Evolutionary conservation across 495 filamentous ascomycete species (phyloP).

Genomic region (Jackrogersella multiformis): DNA sequence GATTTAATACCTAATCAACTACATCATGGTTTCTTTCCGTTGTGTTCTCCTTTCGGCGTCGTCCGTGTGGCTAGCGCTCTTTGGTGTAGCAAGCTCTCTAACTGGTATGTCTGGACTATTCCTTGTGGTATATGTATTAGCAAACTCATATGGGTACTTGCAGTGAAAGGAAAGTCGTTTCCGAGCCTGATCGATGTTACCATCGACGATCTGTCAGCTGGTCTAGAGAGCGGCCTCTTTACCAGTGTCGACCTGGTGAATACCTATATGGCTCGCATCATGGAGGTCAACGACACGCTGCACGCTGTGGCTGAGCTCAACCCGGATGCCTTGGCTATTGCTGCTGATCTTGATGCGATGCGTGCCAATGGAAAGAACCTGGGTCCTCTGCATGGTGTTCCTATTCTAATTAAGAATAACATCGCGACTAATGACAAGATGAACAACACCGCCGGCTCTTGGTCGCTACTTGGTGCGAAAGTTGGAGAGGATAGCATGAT

Average conservation of each 20-base stretch:
- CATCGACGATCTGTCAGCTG: slow-evolving; percentile 61
- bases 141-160: too few species aligned
- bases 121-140: too few species aligned
- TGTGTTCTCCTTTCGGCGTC: too few species aligned
- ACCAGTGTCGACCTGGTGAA: slow-evolving; percentile 66
- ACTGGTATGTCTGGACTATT: too few species aligned
- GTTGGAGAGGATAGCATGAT: slow-evolving; percentile 54
- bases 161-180: too few species aligned
- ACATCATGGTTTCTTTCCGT: too few species aligned
- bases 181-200: too few species aligned
- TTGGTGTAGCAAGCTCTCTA: too few species aligned
- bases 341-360: slow-evolving; percentile 44
- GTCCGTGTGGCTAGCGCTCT: too few species aligned
- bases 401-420: slow-evolving; percentile 52
- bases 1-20: too few species aligned
- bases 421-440: slow-evolving; percentile 45
- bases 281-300: slow-evolving; percentile 53
- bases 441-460: slow-evolving; percentile 62
- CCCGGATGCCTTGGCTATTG: slow-evolving; percentile 55
- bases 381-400: slow-evolving; percentile 50
- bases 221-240: slow-evolving; percentile 59
- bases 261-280: slow-evolving; percentile 54
- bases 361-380: slow-evolving; percentile 12
- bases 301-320: slow-evolving; percentile 57
- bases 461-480: slow-evolving; percentile 61